Evolutionary conservation across 202 grass and related monocot genomes (phyloP), one percentile per base, ranked within the genome.

Genomic region (Zoysia matrella): DNA sequence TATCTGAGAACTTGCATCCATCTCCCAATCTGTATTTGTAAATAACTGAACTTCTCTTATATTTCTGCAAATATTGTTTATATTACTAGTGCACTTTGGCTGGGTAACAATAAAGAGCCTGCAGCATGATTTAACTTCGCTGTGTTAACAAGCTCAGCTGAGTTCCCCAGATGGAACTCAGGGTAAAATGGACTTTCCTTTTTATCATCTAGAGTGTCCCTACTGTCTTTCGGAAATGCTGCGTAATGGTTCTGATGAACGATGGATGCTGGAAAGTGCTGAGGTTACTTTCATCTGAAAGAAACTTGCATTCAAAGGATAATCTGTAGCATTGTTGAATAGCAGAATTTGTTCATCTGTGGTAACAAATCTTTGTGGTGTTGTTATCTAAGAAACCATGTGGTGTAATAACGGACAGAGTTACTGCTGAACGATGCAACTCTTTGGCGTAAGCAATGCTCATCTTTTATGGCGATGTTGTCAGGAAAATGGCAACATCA

Each of bases 391-490:
- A 36, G 30, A 36, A 36, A 36, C 30, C 30, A 36, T 36, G 30
- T 36, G 30, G 30, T 36, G 30, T 36, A 36, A 36, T 36, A 36
- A 36, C 30, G 30, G 30, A 36, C 30, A 36, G 30, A 36, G 30
- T 36, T 36, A 36, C 30, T 36, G 30, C 30, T 56, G 36, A 30
- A 16, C 52, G 51, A 10, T 73, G 36, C 10, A 43, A 65, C 63
- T 66, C 40, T 65, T 36, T 36, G 63, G 40, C 11, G 63, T 14
- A 44, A 66, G 11, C 41, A 66, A 44, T 63, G 40, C 40, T 73
- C 52, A 73, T 56, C 50, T 86, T 89, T 85, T 81, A 39, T 77
- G 60, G 13, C 66, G 42, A 77, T 66, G 16, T 47, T 86, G 73
- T 74, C 61, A 65, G 74, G 47, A 60, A 76, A 53, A 71, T 56